Conservation (phyloP, 139 green algal species). For the Nannochloris sp. region DNA sequence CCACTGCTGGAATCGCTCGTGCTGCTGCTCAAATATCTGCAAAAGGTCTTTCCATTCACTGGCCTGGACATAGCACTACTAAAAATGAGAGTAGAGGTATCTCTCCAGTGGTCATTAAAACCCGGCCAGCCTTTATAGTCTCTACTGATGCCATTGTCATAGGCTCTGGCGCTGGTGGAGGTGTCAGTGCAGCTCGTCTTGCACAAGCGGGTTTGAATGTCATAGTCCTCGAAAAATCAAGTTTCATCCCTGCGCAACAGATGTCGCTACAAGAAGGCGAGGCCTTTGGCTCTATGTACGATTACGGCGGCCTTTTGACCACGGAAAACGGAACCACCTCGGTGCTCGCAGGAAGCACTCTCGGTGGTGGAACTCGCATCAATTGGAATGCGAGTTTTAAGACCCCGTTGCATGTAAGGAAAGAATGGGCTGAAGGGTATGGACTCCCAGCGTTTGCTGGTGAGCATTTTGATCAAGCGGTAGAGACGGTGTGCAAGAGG, state of each 20-base stretch:
- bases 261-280: constrained; percentile 35
- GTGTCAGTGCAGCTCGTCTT: constrained; percentile 38
- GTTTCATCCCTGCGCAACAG: constrained; percentile 22
- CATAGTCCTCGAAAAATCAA: constrained; percentile 60
- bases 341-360: constrained; percentile 53
- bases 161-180: constrained; percentile 50
- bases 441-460: constrained; percentile 22
- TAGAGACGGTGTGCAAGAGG: constrained; percentile 32
- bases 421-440: constrained; percentile 30
- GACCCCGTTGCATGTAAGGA: constrained; percentile 34
- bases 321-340: constrained; percentile 32
- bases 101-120: no score
- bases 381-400: constrained; percentile 55
- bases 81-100: no score
- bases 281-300: constrained; percentile 40
- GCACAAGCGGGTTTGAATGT: constrained; percentile 38
- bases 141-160: constrained; percentile 60
- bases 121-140: no score
- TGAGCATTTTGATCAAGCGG: constrained; percentile 12
- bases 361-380: constrained; percentile 63
- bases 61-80: no score
- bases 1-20: no score
- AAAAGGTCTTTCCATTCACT: no score
- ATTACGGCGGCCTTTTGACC: constrained; percentile 32
- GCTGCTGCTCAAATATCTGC: no score